Evolutionary conservation across 163 green algal genomes (phyloP), one percentile per base, ranked within the genome.

Genomic region (Chlorella variabilis): DNA sequence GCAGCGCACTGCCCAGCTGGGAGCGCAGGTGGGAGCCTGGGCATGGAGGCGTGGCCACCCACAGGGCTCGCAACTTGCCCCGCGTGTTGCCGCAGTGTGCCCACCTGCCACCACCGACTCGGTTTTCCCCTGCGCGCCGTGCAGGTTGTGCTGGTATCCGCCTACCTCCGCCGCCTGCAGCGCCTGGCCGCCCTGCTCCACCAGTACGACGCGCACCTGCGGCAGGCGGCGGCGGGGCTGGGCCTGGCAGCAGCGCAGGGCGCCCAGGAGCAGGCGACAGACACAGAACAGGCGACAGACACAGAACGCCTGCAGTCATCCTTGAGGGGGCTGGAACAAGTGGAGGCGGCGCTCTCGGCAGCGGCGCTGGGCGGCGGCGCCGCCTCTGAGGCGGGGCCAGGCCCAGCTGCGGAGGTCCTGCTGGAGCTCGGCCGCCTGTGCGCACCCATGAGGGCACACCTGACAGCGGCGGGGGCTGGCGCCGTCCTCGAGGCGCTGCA

Each of bases 131-230:
- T 29, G 54, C 54, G 20, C 54, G 20, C 54, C 23, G 6, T 29
- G 54, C 54, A 29, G 18, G 56, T 41, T 23, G 54, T 54, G 17
- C 38, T 80, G 54, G 73, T 38, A 11, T 36, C 15, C 20, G 36
- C 54, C 0, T 80, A 80, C 39, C 15, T 25, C 27, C 73, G 73
- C 17, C 73, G 73, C 5, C 20, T 80, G 73, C 56, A 59, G 27
- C 73, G 73, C n/a, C 38, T 80, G 29, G 56, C 73, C 17, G 23
- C n/a, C 36, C 73, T 80, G 36, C 56, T 80, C 54, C 36, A 80
- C 17, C 54, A 70, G 38, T 80, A 80, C 27, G n/a, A 58, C 21
- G 27, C 29, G 3, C 71, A 78, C 21, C 56, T 80, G 54, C 36
- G 70, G 34, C 73, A 33, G 5, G 39, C 38, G 18, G 38, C 59